Conservation (phyloP, 495 filamentous ascomycete species). For the Penicillium chermesinum region DNA sequence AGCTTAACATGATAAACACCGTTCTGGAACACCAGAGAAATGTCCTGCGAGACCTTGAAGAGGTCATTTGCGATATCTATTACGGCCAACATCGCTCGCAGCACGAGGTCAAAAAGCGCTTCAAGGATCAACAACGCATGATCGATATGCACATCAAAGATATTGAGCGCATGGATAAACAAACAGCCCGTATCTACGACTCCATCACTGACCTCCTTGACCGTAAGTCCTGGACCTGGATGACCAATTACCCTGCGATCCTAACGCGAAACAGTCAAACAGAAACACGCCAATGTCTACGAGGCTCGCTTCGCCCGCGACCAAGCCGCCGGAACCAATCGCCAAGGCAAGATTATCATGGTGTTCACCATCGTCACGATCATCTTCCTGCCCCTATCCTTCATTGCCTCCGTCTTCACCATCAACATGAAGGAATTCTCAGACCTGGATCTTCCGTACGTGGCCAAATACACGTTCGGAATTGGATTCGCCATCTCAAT, state of each 20-base stretch:
- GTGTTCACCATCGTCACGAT: conserved; percentile 72
- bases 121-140: conserved; percentile 55
- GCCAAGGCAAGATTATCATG: conserved; percentile 70
- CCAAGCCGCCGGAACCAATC: conserved; percentile 57
- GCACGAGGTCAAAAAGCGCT: conserved; percentile 51
- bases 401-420: conserved; percentile 63
- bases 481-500: conserved; percentile 63
- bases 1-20: conserved; percentile 65
- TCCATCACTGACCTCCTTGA: conserved; percentile 59
- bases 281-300: conserved; percentile 69
- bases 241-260: too few species aligned
- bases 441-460: conserved; percentile 48
- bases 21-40: conserved; percentile 55
- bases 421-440: conserved; percentile 57
- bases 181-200: conserved; percentile 59
- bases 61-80: conserved; percentile 49
- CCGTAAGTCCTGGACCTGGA: not conserved
- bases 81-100: conserved; percentile 39
- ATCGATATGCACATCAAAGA: conserved; percentile 61
- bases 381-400: conserved; percentile 61
- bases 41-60: conserved; percentile 51
- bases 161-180: conserved; percentile 62
- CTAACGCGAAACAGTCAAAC: conserved; percentile 28
- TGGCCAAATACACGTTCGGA: conserved; percentile 61
- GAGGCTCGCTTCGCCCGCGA: conserved; percentile 66